These are phyloP conservation scores for Ophiosphaerella herpotricha DNA, from an alignment of 2,329 filamentous ascomycete genomes.

Conservation along the genomic window DNA sequence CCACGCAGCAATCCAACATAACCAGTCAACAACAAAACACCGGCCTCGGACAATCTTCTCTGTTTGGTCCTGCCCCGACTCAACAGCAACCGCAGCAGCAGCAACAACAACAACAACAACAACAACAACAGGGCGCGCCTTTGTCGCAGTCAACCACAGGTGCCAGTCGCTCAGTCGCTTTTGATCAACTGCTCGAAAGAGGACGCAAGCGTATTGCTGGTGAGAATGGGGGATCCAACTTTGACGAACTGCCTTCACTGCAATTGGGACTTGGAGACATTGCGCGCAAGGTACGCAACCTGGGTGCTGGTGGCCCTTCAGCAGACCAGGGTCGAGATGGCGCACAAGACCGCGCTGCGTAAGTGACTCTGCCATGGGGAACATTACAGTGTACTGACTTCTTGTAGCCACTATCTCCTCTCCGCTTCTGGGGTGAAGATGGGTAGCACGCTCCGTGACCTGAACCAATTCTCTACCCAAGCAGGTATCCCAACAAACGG, in stretches of 20 bases:
- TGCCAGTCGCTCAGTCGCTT: slow-evolving; percentile 60
- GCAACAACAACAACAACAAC: slow-evolving; percentile 25
- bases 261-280: slow-evolving; percentile 93
- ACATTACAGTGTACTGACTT: slow-evolving; percentile 15
- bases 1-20: slow-evolving; percentile 34
- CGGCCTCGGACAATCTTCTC: slow-evolving; percentile 29
- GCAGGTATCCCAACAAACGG: slow-evolving; percentile 65
- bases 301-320: slow-evolving; percentile 74
- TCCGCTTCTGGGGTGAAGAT: slow-evolving; percentile 93
- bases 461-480: slow-evolving; percentile 73
- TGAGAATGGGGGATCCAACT: slow-evolving; percentile 61
- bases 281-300: slow-evolving; percentile 71
- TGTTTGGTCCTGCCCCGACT: slow-evolving; percentile 30
- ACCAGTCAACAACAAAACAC: slow-evolving; percentile 37
- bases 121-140: slow-evolving; percentile 29
- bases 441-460: slow-evolving; percentile 80
- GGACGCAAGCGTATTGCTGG: slow-evolving; percentile 70
- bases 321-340: slow-evolving; percentile 52
- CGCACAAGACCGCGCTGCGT: slow-evolving; percentile 57
- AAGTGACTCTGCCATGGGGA: slow-evolving; percentile 27
- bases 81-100: slow-evolving; percentile 30
- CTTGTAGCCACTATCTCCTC: slow-evolving; percentile 79
- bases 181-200: slow-evolving; percentile 67
- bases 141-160: slow-evolving; percentile 39
- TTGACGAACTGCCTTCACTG: slow-evolving; percentile 82